Evolutionary conservation across 2,329 filamentous ascomycete species (phyloP).

Genomic region (Neospermospora avenae): DNA sequence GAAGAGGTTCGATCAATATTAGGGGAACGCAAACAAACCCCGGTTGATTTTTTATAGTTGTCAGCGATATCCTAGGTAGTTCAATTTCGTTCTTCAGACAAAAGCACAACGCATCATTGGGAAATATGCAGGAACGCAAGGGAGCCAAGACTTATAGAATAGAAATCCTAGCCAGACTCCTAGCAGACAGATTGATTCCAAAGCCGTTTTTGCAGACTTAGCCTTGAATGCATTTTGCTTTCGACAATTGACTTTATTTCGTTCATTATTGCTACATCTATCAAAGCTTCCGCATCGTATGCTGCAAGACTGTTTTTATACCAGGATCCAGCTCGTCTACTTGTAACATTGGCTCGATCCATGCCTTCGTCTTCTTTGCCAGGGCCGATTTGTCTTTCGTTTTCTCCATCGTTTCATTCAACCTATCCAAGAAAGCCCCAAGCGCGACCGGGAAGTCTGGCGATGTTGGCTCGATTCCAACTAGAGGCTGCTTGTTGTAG

Average conservation of each 20-base stretch:
- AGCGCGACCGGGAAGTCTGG: conserved; percentile 72
- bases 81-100: too few species aligned
- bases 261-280: not conserved
- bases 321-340: conserved; percentile 51
- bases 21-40: too few species aligned
- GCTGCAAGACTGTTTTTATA: conserved; percentile 53
- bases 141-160: not conserved
- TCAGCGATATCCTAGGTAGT: too few species aligned
- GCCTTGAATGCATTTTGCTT: not conserved
- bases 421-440: conserved; percentile 57
- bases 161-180: not conserved
- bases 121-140: not conserved
- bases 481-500: conserved; percentile 66
- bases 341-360: conserved; percentile 53
- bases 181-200: not conserved
- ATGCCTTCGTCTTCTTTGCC: conserved; percentile 47
- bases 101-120: too few species aligned
- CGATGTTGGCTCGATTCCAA: conserved; percentile 60
- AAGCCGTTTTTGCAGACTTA: not conserved
- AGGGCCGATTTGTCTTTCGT: conserved; percentile 45
- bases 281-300: conserved; percentile 37
- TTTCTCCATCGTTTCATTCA: conserved; percentile 52
- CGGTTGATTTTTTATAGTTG: too few species aligned
- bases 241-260: not conserved
- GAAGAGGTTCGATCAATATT: too few species aligned